Conservation (phyloP, 2,329 filamentous ascomycete genomes). For the Pseudogymnoascus sp. region DNA sequence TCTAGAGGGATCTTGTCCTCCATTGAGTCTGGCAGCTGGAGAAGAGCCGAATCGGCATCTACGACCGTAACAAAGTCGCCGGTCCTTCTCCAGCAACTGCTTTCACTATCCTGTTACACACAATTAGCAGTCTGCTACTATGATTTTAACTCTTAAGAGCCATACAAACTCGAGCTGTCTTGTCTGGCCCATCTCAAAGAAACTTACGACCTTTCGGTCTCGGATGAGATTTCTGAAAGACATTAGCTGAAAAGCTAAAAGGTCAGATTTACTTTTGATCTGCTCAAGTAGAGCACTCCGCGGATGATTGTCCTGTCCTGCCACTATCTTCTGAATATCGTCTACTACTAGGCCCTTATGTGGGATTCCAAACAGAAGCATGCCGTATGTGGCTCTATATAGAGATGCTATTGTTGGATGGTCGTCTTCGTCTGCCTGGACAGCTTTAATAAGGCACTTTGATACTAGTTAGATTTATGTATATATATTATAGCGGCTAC, state of each 20-base stretch:
- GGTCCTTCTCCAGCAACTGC: neutral
- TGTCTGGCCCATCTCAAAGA: conserved; percentile 27
- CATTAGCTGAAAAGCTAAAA: conserved; percentile 20
- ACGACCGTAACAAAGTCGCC: conserved; percentile 16
- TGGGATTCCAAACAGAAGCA: conserved; percentile 34
- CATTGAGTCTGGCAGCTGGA: conserved; percentile 20
- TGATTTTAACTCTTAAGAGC: neutral
- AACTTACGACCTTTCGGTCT: conserved; percentile 27
- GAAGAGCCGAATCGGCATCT: conserved; percentile 17
- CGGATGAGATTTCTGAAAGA: conserved; percentile 27
- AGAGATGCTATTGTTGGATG: conserved; percentile 23
- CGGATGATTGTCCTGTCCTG: conserved; percentile 11
- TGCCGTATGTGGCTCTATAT: conserved; percentile 31
- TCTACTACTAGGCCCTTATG: conserved; percentile 27
- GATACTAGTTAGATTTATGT: neutral
- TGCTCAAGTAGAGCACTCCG: conserved; percentile 14
- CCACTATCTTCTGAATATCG: conserved; percentile 21
- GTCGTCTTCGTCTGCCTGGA: conserved; percentile 22
- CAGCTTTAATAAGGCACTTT: conserved; percentile 24
- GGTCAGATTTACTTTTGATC: conserved; percentile 17
- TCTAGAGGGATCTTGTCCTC: conserved; percentile 22
- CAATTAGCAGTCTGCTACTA: neutral
- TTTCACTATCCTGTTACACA: conserved; percentile 9
- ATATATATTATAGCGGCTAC: conserved; percentile 7
- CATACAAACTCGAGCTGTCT: conserved; percentile 20